Evolutionary conservation across 2,329 filamentous ascomycete species (phyloP).

Genomic region (Fusarium kyushuense): DNA sequence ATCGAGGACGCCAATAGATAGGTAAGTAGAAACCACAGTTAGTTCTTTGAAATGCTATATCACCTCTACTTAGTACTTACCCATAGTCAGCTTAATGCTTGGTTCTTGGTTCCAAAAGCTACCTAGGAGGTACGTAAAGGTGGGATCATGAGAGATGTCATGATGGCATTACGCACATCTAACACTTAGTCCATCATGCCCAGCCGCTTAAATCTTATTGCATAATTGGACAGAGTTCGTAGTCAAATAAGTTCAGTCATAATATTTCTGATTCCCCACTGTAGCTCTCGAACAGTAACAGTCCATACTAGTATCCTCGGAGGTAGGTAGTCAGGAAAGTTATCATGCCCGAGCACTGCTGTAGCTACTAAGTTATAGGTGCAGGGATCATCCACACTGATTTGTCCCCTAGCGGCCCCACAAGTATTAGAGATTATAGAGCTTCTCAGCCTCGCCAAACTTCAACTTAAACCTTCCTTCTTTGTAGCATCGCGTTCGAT

Average conservation of each 20-base stretch:
- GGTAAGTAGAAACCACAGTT: not conserved
- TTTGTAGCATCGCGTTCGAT: not conserved
- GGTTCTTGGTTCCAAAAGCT: not conserved
- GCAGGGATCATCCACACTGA: slow-evolving; percentile 33
- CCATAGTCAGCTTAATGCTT: not conserved
- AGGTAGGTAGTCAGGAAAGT: not conserved
- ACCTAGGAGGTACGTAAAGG: too few species aligned
- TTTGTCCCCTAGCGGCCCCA: slow-evolving; percentile 25
- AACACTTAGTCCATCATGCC: not conserved
- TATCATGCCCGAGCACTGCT: slow-evolving; percentile 14
- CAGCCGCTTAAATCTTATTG: not conserved
- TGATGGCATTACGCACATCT: not conserved
- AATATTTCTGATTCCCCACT: not conserved
- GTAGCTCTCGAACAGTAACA: not conserved
- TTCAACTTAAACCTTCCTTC: slow-evolving; percentile 14
- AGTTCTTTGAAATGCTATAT: too few species aligned
- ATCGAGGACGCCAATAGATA: not conserved
- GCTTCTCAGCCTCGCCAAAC: slow-evolving; percentile 44
- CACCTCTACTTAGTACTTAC: too few species aligned
- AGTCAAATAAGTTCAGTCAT: too few species aligned
- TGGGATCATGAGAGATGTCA: not conserved
- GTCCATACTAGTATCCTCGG: not conserved
- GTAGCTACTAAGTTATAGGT: not conserved
- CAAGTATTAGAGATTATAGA: slow-evolving; percentile 15
- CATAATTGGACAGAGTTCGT: not conserved